phyloP scores from a whole-genome alignment of 1,284 basidiomycete species.

The Microbotryum scabiosae region DNA sequence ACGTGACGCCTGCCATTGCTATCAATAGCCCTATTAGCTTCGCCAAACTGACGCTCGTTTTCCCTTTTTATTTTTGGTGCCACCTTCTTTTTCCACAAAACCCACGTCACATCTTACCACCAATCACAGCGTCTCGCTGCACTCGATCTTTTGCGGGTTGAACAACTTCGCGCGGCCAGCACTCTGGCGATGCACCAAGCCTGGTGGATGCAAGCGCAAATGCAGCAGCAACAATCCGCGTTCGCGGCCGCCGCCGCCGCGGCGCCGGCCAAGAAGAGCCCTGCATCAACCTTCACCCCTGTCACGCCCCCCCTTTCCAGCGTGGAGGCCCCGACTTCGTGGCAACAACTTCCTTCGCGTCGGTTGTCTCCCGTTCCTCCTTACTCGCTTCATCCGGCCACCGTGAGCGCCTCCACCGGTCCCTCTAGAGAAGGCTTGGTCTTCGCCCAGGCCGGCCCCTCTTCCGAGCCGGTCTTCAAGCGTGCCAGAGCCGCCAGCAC shows the following conservation, averaged over 20 bases:
- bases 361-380: neutral
- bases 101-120: neutral
- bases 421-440: neutral
- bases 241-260: neutral
- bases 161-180: slow-evolving; percentile 29
- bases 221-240: slow-evolving; percentile 1
- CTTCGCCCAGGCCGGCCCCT: neutral
- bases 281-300: slow-evolving; percentile 4
- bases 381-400: neutral
- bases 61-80: neutral
- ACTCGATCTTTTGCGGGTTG: slow-evolving; percentile 22
- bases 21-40: neutral
- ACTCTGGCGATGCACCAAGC: slow-evolving; percentile 14
- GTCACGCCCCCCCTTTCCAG: slow-evolving; percentile 3
- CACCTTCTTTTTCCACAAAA: neutral
- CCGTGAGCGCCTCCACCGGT: neutral
- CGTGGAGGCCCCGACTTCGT: neutral
- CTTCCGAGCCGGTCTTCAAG: neutral
- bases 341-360: neutral
- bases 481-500: slow-evolving; percentile 10
- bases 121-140: slow-evolving; percentile 26
- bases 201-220: slow-evolving; percentile 3
- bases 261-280: neutral
- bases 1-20: neutral
- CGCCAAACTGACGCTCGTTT: neutral